These are phyloP conservation scores for Colletotrichum sp. DNA, from an alignment of 2,329 filamentous ascomycete species.

Conservation along the genomic window DNA sequence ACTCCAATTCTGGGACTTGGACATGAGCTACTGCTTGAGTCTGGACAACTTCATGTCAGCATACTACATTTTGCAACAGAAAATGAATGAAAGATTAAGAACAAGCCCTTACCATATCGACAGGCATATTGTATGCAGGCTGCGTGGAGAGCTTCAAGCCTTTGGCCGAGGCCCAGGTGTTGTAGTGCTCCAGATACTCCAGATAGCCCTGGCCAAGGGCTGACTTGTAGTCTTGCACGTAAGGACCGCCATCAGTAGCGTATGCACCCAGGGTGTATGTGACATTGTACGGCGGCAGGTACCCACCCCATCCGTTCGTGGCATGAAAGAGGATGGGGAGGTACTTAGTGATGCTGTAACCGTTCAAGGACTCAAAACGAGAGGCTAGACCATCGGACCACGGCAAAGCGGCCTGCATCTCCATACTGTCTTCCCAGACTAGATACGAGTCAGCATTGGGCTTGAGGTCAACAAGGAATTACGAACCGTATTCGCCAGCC, in stretches of 20 bases:
- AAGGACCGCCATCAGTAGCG: background rate
- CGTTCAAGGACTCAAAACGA: background rate
- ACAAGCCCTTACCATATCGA: background rate
- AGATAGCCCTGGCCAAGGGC: background rate
- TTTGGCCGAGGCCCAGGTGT: background rate
- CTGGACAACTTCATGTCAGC: background rate
- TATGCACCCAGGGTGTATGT: background rate
- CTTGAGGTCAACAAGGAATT: fast-evolving
- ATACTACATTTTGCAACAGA: fast-evolving
- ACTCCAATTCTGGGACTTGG: background rate
- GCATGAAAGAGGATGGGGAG: background rate
- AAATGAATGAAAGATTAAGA: fast-evolving
- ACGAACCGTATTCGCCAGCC: background rate
- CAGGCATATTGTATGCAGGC: background rate
- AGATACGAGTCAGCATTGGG: background rate
- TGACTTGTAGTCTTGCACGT: background rate
- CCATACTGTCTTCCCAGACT: background rate
- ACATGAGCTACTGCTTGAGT: background rate
- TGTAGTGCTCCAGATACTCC: background rate
- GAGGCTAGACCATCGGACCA: background rate
- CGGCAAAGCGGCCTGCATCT: background rate
- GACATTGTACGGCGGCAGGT: background rate
- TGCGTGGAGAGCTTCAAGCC: background rate
- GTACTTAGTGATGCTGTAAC: background rate
- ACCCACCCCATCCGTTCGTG: background rate